Evolutionary conservation across 371 early-diverging fungal genomes (phyloP), one percentile per base, ranked within the genome.

Genomic region (Synchytrium microbalum): DNA sequence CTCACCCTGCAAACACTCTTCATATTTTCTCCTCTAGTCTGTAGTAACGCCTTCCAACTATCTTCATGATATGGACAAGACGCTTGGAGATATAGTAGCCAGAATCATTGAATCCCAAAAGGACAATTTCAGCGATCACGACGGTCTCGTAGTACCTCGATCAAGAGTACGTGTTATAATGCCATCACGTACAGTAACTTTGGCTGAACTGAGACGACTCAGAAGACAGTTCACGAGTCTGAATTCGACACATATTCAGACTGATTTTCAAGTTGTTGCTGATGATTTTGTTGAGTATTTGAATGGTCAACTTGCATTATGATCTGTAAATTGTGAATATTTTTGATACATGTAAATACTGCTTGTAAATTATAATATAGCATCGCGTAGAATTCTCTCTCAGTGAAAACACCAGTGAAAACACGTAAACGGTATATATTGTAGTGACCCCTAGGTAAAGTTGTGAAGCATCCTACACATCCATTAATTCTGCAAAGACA

Each of bases 221-320:
- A 80, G 89, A 23, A 79, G 92, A 65, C 92, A 92, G 71, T 96
- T 91, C 72, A 16, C 62, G 28, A 82, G 86, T 26, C 80, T 94
- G 51, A 95, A 96, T 77, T 88, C 89, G 68, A 77, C 88, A 76
- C 91, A 88, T 53, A 90, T 92, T 23, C 60, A 71, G 60, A 72
- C 84, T 1, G 82, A 86, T 67, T 75, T 86, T 61, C 83, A 75
- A 32, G 79, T 85, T 54, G 82, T 94, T 29, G 88, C 87, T 0
- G 86, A 89, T 62, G 79, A 86, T 19, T 97, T 97, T 86, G 91
- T 88, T 14, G 87, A 91, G 33, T 97, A 91, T 71, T 72, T 96
- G 52, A 92, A 91, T 63, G 71, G 69, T 25, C 75, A 74, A 65
- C 56, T 55, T 38, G 10, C 5, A 19, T 38, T 19, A 19, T 38